Evolutionary conservation across 805 yeast species (phyloP).

Genomic region (Lipomyces yamanashiensis): DNA sequence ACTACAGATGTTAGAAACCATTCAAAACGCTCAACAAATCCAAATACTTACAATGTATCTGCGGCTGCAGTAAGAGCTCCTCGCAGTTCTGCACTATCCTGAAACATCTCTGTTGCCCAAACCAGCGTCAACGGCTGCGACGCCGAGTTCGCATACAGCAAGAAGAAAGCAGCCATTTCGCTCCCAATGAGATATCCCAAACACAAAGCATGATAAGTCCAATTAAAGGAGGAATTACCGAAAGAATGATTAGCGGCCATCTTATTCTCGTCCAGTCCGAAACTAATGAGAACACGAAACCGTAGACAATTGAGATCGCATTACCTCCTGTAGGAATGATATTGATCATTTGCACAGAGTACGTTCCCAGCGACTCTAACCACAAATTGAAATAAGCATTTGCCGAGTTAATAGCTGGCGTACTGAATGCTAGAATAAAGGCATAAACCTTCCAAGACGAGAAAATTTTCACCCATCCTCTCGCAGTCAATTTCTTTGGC

Average conservation of each 20-base stretch:
- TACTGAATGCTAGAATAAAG: conserved; percentile 11
- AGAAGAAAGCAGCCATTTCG: conserved; percentile 9
- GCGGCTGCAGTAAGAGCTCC: conserved; percentile 15
- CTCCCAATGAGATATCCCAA: conserved; percentile 16
- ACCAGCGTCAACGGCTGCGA: conserved; percentile 15
- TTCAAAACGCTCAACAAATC: neutral
- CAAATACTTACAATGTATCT: conserved; percentile 2
- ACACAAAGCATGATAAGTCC: conserved; percentile 11
- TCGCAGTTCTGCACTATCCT: conserved; percentile 17
- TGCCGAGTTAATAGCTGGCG: neutral
- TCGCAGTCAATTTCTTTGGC: conserved; percentile 9
- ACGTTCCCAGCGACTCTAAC: conserved; percentile 41
- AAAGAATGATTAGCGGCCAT: conserved; percentile 40
- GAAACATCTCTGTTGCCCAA: conserved; percentile 22
- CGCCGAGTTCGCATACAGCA: conserved; percentile 8
- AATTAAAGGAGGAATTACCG: conserved; percentile 2
- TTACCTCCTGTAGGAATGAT: conserved; percentile 45
- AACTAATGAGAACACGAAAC: conserved; percentile 40
- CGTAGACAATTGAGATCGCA: conserved; percentile 35
- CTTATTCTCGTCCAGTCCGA: conserved; percentile 43
- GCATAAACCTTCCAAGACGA: conserved; percentile 13
- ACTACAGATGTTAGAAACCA: neutral
- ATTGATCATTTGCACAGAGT: conserved; percentile 42
- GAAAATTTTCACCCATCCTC: conserved; percentile 6
- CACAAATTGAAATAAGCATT: conserved; percentile 37